Percentiles rank a stretch among this genome's conserved stretches.
Conservation (phyloP, 2,329 filamentous ascomycete genomes). For the Parastagonospora avenae region DNA sequence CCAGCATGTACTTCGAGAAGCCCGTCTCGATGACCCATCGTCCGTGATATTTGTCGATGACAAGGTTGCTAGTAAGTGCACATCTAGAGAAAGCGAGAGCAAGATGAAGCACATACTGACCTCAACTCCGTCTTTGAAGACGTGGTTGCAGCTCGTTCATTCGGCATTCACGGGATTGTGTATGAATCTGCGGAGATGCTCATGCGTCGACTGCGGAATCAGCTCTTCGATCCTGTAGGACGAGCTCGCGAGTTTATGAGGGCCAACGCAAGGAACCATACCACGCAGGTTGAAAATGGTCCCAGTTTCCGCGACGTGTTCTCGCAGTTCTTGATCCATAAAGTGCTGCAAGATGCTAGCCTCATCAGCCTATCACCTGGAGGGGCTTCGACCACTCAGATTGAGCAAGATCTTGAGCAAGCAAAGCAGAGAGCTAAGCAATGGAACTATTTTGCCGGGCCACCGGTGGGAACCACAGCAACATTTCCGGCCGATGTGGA, state of each 20-base stretch:
- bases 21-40: conserved; percentile 11
- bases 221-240: conserved; percentile 23
- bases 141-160: conserved; percentile 10
- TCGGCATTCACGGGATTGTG: conserved; percentile 38
- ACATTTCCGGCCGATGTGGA: conserved; percentile 44
- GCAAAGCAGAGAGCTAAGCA: conserved; percentile 6
- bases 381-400: conserved; percentile 3
- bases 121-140: not conserved
- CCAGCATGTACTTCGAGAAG: conserved; percentile 32
- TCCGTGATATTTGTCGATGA: conserved; percentile 39
- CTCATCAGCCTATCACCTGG: conserved; percentile 11
- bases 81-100: no score
- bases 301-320: conserved; percentile 33
- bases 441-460: conserved; percentile 38
- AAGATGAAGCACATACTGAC: no score
- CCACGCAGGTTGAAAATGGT: conserved; percentile 25
- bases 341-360: conserved; percentile 18
- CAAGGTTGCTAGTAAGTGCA: conserved; percentile 8
- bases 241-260: conserved; percentile 25
- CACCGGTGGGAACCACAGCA: conserved; percentile 12
- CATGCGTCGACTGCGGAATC: conserved; percentile 16
- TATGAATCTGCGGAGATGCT: conserved; percentile 17
- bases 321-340: conserved; percentile 35
- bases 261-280: conserved; percentile 18
- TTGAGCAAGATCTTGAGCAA: conserved; percentile 5